phyloP scores from a whole-genome alignment of 2,329 filamentous ascomycete genomes.

The Thelonectria olida region DNA sequence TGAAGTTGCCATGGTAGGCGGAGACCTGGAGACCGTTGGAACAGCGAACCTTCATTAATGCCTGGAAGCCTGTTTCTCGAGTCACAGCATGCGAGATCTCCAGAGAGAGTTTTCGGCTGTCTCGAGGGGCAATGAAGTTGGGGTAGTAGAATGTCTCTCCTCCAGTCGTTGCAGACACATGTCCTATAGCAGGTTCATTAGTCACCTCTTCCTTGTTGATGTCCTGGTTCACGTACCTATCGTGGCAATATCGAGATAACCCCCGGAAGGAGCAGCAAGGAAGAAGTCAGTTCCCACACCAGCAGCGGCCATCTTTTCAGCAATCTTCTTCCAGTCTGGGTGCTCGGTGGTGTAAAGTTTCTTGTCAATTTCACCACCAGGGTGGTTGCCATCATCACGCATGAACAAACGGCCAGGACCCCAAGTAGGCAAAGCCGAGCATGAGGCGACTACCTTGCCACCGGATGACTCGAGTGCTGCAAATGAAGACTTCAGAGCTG shows the following conservation, averaged over 20 bases:
- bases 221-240: slow-evolving; percentile 68
- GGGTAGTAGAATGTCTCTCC: slow-evolving; percentile 97
- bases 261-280: slow-evolving; percentile 87
- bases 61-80: slow-evolving; percentile 93
- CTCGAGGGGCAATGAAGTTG: slow-evolving; percentile 90
- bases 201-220: neutral
- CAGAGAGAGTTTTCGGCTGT: slow-evolving; percentile 82
- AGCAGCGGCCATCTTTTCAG: slow-evolving; percentile 85
- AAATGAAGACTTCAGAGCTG: slow-evolving; percentile 83
- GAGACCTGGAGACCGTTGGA: slow-evolving; percentile 95
- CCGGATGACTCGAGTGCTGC: slow-evolving; percentile 87
- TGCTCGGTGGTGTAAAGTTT: slow-evolving; percentile 93
- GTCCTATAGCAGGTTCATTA: slow-evolving; percentile 63
- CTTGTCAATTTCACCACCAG: slow-evolving; percentile 88
- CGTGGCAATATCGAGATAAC: slow-evolving; percentile 92
- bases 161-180: slow-evolving; percentile 87
- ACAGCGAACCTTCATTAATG: slow-evolving; percentile 97
- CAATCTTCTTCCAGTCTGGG: slow-evolving; percentile 84
- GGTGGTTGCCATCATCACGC: slow-evolving; percentile 87
- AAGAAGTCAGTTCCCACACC: slow-evolving; percentile 96
- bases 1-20: slow-evolving; percentile 95
- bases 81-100: slow-evolving; percentile 89
- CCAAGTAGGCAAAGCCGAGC: slow-evolving; percentile 89
- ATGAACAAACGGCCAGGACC: slow-evolving; percentile 87
- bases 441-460: slow-evolving; percentile 89